Evolutionary conservation across 1,284 basidiomycete genomes (phyloP), one percentile per base, ranked within the genome.

Genomic region (Sporisorium scitamineum): DNA sequence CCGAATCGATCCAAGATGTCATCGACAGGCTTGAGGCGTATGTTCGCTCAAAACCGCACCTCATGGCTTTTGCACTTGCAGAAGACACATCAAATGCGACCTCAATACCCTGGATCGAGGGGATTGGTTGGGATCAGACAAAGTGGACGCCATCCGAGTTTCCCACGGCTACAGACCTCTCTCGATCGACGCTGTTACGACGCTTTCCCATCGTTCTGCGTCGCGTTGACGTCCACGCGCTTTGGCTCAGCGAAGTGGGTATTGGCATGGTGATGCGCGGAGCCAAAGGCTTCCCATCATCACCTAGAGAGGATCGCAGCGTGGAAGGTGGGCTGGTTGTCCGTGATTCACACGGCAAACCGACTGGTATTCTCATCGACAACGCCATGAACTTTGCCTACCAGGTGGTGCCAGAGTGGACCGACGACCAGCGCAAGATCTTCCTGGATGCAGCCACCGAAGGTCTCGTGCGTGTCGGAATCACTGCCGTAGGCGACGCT

Each of bases 41-140:
- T 31, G 70, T 79, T 27, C 44, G 58, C 11, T 61, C 61, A 1
- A 22, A 55, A 6, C 72, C 78, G 10, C 50, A 72, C 13, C 55
- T 79, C 13, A 47, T 72, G 26, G 65, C 57, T 2, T 61, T 70
- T 5, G 61, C 55, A 1, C 54, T 54, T 1, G 54, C 57, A 5
- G 63, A 58, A 13, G 42, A 54, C 11, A n/a, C 54, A 5, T n/a
- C 20, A 7, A 44, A 62, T 5, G 9, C 47, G 5, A 34, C 58
- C 5, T 47, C 51, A 24, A n/a, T 61, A 45, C 66, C 62, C 9
- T 96, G 93, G 93, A 90, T 97, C 59, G 87, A 91, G 78, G 95
- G 94, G 4, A 90, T 92, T 87, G 95, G 94, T 6, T 97, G 95
- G 94, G 93, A 97, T 83, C 94, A 97, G 85, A 96, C 92, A 27